phyloP scores from a whole-genome alignment of 805 yeast species.

The Candida caryicola region DNA sequence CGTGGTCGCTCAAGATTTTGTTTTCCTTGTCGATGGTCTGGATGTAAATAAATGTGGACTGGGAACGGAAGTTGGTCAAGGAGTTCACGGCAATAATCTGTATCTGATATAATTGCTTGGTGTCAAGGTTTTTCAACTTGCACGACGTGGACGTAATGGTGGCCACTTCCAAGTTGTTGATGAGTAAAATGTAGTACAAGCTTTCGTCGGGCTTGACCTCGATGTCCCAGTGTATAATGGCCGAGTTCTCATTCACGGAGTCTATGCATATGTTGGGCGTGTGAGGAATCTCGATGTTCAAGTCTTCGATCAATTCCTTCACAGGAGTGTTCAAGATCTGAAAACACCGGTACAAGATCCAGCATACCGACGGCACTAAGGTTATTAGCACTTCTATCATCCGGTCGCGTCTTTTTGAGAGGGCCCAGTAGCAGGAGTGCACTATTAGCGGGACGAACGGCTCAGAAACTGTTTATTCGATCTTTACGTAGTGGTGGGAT shows the following conservation, averaged over 20 bases:
- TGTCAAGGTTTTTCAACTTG: slow-evolving; percentile 28
- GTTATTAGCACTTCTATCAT: slow-evolving; percentile 27
- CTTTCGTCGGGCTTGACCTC: slow-evolving; percentile 27
- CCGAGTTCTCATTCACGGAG: slow-evolving; percentile 43
- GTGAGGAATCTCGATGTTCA: slow-evolving; percentile 54
- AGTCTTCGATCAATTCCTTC: slow-evolving; percentile 42
- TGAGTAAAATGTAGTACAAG: slow-evolving; percentile 30
- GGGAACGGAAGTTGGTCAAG: slow-evolving; percentile 33
- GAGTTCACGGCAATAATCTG: slow-evolving; percentile 37
- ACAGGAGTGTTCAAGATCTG: slow-evolving; percentile 43
- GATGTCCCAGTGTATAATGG: slow-evolving; percentile 57
- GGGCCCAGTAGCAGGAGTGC: too few species aligned
- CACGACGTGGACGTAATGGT: slow-evolving; percentile 35
- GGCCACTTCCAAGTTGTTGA: slow-evolving; percentile 37
- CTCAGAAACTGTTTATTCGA: not conserved
- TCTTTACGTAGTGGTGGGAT: too few species aligned
- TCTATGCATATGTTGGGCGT: slow-evolving; percentile 56
- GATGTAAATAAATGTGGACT: slow-evolving; percentile 31
- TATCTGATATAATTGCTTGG: slow-evolving; percentile 30
- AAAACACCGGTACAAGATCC: slow-evolving; percentile 41
- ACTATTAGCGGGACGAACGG: not conserved
- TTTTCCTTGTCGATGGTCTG: slow-evolving; percentile 19
- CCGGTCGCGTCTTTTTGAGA: too few species aligned
- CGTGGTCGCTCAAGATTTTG: not conserved
- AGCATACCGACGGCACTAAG: slow-evolving; percentile 31